Percentiles rank a stretch among this genome's conserved stretches.
Conservation (phyloP, 1,284 basidiomycete species). For the Bjerkandera adusta region DNA sequence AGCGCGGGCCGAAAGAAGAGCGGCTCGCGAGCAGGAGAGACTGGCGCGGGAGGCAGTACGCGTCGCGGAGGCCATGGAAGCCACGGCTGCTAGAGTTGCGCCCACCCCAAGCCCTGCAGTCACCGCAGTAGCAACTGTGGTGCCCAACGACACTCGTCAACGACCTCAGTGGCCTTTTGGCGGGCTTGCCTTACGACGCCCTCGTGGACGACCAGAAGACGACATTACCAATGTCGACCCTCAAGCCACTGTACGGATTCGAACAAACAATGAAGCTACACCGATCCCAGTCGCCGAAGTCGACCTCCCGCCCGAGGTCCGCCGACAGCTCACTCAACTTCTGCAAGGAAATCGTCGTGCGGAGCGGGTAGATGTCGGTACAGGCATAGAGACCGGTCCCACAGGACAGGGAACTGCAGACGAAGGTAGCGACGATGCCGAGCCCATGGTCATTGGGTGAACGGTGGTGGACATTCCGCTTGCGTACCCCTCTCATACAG, state of each 20-base stretch:
- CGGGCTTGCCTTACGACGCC: too few relatives aligned
- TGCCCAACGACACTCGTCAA: too few relatives aligned
- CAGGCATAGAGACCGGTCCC: not conserved
- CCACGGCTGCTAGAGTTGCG: too few relatives aligned
- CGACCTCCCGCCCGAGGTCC: constrained; percentile 10
- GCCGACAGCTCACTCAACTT: constrained; percentile 10
- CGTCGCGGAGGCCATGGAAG: constrained; percentile 14
- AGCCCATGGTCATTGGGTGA: constrained; percentile 20
- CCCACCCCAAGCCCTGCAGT: too few relatives aligned
- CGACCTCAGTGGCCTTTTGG: too few relatives aligned
- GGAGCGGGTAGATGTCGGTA: not conserved
- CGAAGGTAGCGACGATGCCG: constrained; percentile 15
- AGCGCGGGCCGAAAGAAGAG: constrained; percentile 20
- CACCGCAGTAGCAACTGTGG: too few relatives aligned
- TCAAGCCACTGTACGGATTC: not conserved
- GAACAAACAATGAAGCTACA: too few relatives aligned
- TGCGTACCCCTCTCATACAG: not conserved
- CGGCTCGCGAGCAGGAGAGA: constrained; percentile 26
- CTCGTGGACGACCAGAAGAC: too few relatives aligned
- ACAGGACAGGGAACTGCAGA: constrained; percentile 1
- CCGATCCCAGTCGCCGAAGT: constrained; percentile 1
- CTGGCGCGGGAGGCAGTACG: constrained; percentile 15
- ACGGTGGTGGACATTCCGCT: constrained; percentile 1
- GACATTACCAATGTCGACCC: too few relatives aligned
- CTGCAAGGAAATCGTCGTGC: not conserved